phyloP scores from a whole-genome alignment of 2,329 filamentous ascomycete species.

The Epichloe scottii region DNA sequence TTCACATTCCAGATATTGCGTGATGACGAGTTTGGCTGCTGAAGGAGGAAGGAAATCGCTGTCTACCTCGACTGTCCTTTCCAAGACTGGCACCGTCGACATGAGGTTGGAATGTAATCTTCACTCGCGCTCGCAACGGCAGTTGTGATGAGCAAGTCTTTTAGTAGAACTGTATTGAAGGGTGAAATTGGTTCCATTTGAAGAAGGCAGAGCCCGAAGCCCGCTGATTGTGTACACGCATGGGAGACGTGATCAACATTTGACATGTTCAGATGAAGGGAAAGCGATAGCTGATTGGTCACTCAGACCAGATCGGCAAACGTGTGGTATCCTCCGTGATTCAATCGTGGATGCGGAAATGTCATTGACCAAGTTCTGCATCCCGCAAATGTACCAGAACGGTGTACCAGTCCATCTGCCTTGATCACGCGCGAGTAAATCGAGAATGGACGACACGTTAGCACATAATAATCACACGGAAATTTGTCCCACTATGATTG shows the following conservation, averaged over 20 bases:
- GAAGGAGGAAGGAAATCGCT: constrained; percentile 27
- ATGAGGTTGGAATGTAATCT: constrained; percentile 6
- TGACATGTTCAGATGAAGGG: not conserved
- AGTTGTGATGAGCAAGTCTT: not conserved
- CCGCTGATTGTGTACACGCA: not conserved
- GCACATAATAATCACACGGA: not conserved
- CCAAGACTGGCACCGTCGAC: constrained; percentile 8
- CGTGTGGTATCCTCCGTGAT: not conserved
- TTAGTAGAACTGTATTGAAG: not conserved
- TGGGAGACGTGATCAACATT: not conserved
- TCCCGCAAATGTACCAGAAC: not conserved
- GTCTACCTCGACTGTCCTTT: constrained; percentile 17
- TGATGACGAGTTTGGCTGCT: constrained; percentile 32
- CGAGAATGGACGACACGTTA: not conserved
- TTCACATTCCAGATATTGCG: constrained; percentile 25
- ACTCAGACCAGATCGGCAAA: not conserved
- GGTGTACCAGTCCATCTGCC: not conserved
- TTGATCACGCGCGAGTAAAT: not conserved
- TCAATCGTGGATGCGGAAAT: not conserved
- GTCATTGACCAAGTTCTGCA: not conserved
- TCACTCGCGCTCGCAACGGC: not conserved
- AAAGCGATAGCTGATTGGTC: not conserved
- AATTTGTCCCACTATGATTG: not conserved
- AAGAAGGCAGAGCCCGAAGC: not conserved
- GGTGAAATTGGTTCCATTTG: not conserved